Evolutionary conservation across 2,329 filamentous ascomycete genomes (phyloP).

Genomic region (Aspergillus tamarii): DNA sequence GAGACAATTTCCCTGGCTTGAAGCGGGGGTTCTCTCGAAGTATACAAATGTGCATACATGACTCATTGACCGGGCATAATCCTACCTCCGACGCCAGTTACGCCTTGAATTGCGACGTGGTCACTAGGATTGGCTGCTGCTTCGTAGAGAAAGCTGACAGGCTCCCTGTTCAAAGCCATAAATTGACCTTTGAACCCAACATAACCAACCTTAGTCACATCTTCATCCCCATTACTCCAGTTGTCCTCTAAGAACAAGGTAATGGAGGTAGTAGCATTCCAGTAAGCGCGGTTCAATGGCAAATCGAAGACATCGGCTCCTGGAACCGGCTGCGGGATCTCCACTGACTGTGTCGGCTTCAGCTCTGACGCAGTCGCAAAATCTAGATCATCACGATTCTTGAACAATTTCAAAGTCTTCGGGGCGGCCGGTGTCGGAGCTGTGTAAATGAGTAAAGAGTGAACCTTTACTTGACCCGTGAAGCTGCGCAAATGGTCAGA

Average conservation of each 20-base stretch:
- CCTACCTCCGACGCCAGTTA: conserved; percentile 42
- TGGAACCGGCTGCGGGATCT: conserved; percentile 71
- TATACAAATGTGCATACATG: neutral
- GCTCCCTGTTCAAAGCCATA: conserved; percentile 81
- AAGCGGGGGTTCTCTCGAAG: neutral
- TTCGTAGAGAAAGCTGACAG: conserved; percentile 87
- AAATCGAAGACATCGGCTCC: conserved; percentile 75
- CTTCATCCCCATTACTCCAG: conserved; percentile 77
- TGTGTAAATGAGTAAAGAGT: conserved; percentile 83
- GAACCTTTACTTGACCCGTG: conserved; percentile 89
- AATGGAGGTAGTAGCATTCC: conserved; percentile 81
- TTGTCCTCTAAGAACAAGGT: conserved; percentile 92
- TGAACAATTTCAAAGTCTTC: conserved; percentile 80
- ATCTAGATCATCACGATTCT: conserved; percentile 86
- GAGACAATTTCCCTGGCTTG: neutral
- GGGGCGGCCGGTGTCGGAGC: conserved; percentile 73
- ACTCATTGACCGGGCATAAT: conserved; percentile 48
- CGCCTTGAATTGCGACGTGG: conserved; percentile 60
- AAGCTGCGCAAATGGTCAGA: conserved; percentile 61
- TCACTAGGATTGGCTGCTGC: conserved; percentile 89
- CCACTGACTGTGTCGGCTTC: conserved; percentile 72
- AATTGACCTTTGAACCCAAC: conserved; percentile 93
- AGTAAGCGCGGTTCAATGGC: conserved; percentile 82
- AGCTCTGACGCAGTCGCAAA: conserved; percentile 75
- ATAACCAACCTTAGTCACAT: conserved; percentile 78